Conservation (phyloP, 108 stramenopile genomes). For the Fistulifera solaris region DNA sequence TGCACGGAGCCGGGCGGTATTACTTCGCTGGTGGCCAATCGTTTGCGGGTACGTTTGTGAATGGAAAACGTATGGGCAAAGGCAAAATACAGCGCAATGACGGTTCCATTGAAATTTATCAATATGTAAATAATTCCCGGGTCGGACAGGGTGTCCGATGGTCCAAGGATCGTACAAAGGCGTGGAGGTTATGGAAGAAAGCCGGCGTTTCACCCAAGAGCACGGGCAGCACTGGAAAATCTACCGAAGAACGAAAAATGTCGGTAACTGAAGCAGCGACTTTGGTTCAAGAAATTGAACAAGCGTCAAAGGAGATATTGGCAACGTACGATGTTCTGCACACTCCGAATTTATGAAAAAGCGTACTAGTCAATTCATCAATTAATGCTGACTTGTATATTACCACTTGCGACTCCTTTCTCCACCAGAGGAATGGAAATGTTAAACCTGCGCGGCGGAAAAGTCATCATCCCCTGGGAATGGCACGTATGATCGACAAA, state of each 20-base stretch:
- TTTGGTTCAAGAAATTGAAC: slow-evolving; percentile 9
- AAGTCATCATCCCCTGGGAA: slow-evolving; percentile 59
- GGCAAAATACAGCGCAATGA: slow-evolving; percentile 49
- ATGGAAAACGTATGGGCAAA: slow-evolving; percentile 42
- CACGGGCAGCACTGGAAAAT: not conserved
- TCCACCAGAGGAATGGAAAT: too few relatives aligned
- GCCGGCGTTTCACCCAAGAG: too few relatives aligned
- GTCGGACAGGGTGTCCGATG: slow-evolving; percentile 49
- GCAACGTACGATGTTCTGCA: slow-evolving; percentile 26
- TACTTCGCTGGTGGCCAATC: slow-evolving; percentile 41
- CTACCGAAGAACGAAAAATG: not conserved
- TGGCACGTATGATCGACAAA: slow-evolving; percentile 40
- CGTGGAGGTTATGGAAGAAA: slow-evolving; percentile 25
- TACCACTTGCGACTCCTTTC: too few relatives aligned
- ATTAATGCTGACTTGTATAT: too few relatives aligned
- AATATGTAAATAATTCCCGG: slow-evolving; percentile 38
- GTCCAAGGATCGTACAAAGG: slow-evolving; percentile 50
- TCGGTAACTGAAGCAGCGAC: slow-evolving; percentile 6
- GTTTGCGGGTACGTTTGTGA: slow-evolving; percentile 44
- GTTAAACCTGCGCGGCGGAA: too few relatives aligned
- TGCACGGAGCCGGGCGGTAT: slow-evolving; percentile 25
- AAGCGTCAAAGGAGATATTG: slow-evolving; percentile 25
- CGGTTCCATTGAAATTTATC: slow-evolving; percentile 46
- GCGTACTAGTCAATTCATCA: slow-evolving; percentile 36
- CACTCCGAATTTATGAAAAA: too few relatives aligned